phyloP scores from a whole-genome alignment of 2,329 filamentous ascomycete genomes.

The Clarireedia hainanense region DNA sequence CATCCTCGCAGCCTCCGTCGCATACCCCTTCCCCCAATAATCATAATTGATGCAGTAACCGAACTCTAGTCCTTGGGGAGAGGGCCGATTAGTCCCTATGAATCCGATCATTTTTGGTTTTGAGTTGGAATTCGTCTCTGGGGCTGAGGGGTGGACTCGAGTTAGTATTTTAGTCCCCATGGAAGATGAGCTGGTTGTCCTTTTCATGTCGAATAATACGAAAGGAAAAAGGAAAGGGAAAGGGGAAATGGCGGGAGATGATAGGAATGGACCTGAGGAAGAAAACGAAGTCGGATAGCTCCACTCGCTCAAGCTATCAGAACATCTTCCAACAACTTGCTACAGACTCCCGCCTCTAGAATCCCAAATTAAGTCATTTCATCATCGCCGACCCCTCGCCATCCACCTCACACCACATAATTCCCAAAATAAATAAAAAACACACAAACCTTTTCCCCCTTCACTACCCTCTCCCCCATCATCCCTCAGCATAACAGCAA shows the following conservation, averaged over 20 bases:
- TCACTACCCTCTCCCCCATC: background rate
- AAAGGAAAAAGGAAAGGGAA: too few species aligned
- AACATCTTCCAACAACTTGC: too few species aligned
- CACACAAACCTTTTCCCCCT: background rate
- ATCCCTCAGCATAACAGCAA: slow-evolving; percentile 1
- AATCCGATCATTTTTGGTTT: slow-evolving; percentile 18
- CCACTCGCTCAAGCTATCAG: too few species aligned
- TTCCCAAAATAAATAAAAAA: background rate
- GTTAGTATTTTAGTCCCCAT: background rate
- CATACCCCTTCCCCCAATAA: slow-evolving; percentile 22
- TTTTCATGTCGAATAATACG: background rate
- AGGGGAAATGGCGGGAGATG: too few species aligned
- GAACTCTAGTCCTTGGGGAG: slow-evolving; percentile 15
- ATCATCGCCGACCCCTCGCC: background rate
- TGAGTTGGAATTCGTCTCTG: background rate
- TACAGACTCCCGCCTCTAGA: too few species aligned
- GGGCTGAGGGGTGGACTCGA: background rate
- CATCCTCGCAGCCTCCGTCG: slow-evolving; percentile 14
- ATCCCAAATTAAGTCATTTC: background rate
- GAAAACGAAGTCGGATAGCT: too few species aligned
- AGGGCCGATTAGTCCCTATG: slow-evolving; percentile 17
- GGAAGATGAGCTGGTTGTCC: background rate
- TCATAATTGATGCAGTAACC: slow-evolving; percentile 18
- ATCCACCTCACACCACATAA: background rate
- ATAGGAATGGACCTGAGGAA: too few species aligned